Evolutionary conservation across 495 filamentous ascomycete genomes (phyloP).

Genomic region (Lichina pygmaea): DNA sequence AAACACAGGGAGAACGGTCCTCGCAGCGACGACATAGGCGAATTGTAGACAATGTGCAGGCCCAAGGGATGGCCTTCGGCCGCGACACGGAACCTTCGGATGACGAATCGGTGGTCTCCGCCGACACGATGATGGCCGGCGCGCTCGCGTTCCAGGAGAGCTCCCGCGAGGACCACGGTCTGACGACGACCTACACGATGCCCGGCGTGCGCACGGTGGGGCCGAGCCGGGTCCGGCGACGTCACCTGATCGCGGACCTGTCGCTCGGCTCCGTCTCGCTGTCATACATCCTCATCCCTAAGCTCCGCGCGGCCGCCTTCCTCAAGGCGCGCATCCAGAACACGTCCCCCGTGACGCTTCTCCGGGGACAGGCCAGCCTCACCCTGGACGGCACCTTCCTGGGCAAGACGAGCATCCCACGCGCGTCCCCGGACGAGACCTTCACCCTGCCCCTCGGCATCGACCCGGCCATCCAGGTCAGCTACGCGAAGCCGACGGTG

Average conservation of each 20-base stretch:
- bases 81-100: neutral
- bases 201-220: conserved; percentile 22
- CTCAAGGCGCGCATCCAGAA: conserved; percentile 37
- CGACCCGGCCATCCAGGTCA: conserved; percentile 32
- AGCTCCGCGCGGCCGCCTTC: conserved; percentile 37
- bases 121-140: conserved; percentile 1
- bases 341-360: conserved; percentile 26
- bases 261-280: conserved; percentile 15
- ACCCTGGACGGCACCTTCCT: conserved; percentile 45
- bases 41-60: too few species aligned
- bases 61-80: neutral
- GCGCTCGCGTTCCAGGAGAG: neutral
- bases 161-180: conserved; percentile 11
- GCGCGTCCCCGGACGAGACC: conserved; percentile 28
- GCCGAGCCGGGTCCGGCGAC: conserved; percentile 14
- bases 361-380: conserved; percentile 30
- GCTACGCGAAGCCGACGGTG: conserved; percentile 33
- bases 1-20: too few species aligned
- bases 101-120: neutral
- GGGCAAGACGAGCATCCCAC: conserved; percentile 28
- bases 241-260: conserved; percentile 19
- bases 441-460: conserved; percentile 37
- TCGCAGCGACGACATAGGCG: too few species aligned
- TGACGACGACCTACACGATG: conserved; percentile 36
- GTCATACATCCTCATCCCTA: conserved; percentile 32